Evolutionary conservation across 352 stramenopile genomes (phyloP).

Genomic region (Pythium phragmitis): DNA sequence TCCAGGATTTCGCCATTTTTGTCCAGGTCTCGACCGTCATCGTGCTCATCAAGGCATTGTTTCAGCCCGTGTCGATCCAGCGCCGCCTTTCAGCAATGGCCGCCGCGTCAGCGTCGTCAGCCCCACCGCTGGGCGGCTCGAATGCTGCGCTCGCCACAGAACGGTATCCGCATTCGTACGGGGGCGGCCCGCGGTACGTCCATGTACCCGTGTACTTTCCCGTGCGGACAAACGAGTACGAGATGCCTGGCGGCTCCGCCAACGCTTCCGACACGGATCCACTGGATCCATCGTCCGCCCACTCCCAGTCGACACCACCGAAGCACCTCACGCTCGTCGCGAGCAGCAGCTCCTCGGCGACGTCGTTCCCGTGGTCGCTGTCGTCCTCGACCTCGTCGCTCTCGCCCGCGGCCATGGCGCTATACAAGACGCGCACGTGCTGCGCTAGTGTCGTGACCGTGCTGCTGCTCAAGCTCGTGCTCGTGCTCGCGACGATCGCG

Average conservation of each 20-base stretch:
- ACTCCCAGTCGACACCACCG: constrained; percentile 29
- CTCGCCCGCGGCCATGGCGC: constrained; percentile 11
- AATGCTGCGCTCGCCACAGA: constrained; percentile 13
- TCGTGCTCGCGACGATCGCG: constrained; percentile 53
- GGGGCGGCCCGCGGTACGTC: constrained; percentile 24
- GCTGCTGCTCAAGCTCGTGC: constrained; percentile 44
- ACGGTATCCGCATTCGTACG: constrained; percentile 25
- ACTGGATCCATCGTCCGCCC: constrained; percentile 6
- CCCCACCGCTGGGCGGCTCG: neutral
- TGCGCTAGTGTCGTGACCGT: constrained; percentile 27
- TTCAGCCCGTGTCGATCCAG: constrained; percentile 33
- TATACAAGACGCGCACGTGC: constrained; percentile 15
- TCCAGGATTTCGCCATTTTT: constrained; percentile 67
- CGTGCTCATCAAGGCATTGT: constrained; percentile 62
- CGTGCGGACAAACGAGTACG: constrained; percentile 55
- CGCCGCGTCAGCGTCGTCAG: constrained; percentile 17
- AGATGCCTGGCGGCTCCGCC: constrained; percentile 16
- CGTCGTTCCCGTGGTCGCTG: constrained; percentile 33
- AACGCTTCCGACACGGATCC: constrained; percentile 23
- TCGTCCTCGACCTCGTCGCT: constrained; percentile 18
- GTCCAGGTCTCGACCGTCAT: constrained; percentile 62
- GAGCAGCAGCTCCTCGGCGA: constrained; percentile 16
- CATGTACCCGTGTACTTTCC: constrained; percentile 65
- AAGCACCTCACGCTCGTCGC: constrained; percentile 56
- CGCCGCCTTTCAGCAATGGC: constrained; percentile 16